Base-by-base conservation (phyloP, 257 asterid genomes). In the Osmanthus fragrans region DNA sequence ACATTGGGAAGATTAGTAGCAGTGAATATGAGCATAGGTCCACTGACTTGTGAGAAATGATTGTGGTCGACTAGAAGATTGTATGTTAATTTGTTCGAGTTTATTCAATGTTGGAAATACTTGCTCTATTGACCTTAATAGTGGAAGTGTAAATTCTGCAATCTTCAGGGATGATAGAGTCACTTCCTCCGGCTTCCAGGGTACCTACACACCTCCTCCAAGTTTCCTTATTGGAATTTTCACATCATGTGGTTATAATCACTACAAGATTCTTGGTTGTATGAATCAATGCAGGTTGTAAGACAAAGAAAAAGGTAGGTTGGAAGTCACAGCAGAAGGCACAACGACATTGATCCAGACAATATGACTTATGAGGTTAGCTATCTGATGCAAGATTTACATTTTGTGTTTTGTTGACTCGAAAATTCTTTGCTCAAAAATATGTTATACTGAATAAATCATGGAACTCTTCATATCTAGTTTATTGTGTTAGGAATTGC, bases 321-420 rank as follows among this genome's bases (percentile, higher is more conserved):
- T 71, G 82, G 37, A 71, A 87, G 82, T 74, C 89, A 68, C 64
- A 81, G 47, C 75, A 66, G 71, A 19, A 83, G 86, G 74, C 88
- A 88, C 74, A 97, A 91, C 63, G 90, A 85, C 23, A 73, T 94
- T 77, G 94, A 91, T 91, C 95, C 88, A 29, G 97, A 94, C 73
- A 73, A 72, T 30, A 92, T 94, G 98, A 90, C 90, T 73, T 92
- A 92, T 42, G 98, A 94, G 97, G 97, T 92, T 82, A 70, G 86
- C 80, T 70, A 2, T 70, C 19, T 18, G 8, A 73, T 56, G 74
- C 69, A 11, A 51, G 42, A 56, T 74, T 71, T 49, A 29, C 37
- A 21, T 51, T 32, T 49, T 29, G 42, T 7, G 11, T 63, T 76
- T 49, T 39, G 34, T n/a, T 18, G 7, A 3, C 37, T 25, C 10